Evolutionary conservation across 2,329 filamentous ascomycete species (phyloP).

Genomic region (Chaetomium sp.): DNA sequence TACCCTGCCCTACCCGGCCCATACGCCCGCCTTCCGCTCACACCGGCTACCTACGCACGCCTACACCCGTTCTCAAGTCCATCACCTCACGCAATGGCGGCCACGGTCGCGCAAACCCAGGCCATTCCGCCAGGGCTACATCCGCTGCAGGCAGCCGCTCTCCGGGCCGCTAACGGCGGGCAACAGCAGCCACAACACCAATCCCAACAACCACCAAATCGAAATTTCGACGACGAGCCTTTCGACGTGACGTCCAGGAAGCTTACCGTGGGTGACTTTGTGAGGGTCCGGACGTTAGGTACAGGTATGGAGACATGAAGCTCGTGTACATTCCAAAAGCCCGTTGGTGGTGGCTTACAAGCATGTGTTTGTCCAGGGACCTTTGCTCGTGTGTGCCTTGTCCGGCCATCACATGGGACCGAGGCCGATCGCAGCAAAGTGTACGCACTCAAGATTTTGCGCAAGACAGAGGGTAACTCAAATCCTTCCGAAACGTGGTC

Average conservation of each 20-base stretch:
- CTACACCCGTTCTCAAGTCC: not conserved
- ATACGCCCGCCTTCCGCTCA: too few species aligned
- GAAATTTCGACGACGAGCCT: conserved; percentile 10
- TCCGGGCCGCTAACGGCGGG: conserved; percentile 10
- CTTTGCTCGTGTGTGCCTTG: conserved; percentile 77
- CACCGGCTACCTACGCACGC: too few species aligned
- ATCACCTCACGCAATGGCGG: conserved; percentile 18
- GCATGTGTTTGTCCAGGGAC: conserved; percentile 46
- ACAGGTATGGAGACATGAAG: conserved; percentile 48
- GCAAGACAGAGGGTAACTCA: conserved; percentile 49
- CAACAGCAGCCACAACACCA: conserved; percentile 16
- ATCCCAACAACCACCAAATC: conserved; percentile 16
- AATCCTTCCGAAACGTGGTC: not conserved
- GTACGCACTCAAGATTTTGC: conserved; percentile 76
- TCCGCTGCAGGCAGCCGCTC: conserved; percentile 20
- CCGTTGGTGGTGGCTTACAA: not conserved
- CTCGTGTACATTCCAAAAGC: too few species aligned
- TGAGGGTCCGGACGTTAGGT: conserved; percentile 67
- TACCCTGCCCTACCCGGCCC: too few species aligned
- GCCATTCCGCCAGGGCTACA: conserved; percentile 21
- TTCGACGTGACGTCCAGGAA: conserved; percentile 22
- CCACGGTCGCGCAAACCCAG: conserved; percentile 24
- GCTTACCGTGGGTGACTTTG: conserved; percentile 55
- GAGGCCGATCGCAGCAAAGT: conserved; percentile 55
- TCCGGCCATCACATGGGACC: conserved; percentile 51